Base-by-base conservation (phyloP, 2,329 filamentous ascomycete genomes). In the Lachnellula suecica region DNA sequence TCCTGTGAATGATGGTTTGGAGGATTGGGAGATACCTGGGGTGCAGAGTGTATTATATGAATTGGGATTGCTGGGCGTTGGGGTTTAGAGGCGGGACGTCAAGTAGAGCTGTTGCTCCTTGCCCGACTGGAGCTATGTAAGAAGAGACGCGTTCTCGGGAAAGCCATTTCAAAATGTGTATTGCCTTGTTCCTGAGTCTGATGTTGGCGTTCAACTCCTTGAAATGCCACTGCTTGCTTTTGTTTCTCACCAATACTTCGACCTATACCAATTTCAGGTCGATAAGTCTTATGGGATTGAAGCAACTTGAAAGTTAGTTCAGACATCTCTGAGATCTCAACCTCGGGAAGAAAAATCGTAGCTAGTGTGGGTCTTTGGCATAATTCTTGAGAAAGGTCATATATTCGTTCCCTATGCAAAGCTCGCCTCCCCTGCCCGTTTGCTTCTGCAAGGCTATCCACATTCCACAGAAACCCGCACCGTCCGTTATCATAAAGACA, bases 371-470 rank as follows among this genome's bases (percentile, higher is more conserved):
- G 11, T 6, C 8, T 25, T 27, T 38, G 11, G 20, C 47, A 49
- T 34, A n/a, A n/a, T n/a, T n/a, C n/a, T n/a, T n/a, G n/a, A n/a
- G 37, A 50, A 54, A 57, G 27, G 29, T 59, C 58, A 44, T 61
- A 49, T 42, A 60, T 60, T 64, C 56, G 53, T 64, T 54, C 17
- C 59, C 57, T 64, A 61, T 64, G 61, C 56, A 64, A 60, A 61
- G 56, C 53, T 50, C 37, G 41, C 40, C 35, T 37, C 40, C 20
- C 41, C 23, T 34, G 42, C 46, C 31, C 42, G 44, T 29, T 48
- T 46, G 51, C 47, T 51, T 56, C 56, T 55, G 56, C 58, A 60
- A 59, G 54, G 60, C 49, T 57, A 56, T 58, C 54, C 52, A 53
- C 52, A 48, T 49, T 54, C 51, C 42, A 46, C 47, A 57, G 46